Percentiles rank a stretch among this genome's conserved stretches.
These are phyloP conservation scores for Gnomoniopsis sp. DNA, from an alignment of 2,329 filamentous ascomycete species.

Conservation along the genomic window DNA sequence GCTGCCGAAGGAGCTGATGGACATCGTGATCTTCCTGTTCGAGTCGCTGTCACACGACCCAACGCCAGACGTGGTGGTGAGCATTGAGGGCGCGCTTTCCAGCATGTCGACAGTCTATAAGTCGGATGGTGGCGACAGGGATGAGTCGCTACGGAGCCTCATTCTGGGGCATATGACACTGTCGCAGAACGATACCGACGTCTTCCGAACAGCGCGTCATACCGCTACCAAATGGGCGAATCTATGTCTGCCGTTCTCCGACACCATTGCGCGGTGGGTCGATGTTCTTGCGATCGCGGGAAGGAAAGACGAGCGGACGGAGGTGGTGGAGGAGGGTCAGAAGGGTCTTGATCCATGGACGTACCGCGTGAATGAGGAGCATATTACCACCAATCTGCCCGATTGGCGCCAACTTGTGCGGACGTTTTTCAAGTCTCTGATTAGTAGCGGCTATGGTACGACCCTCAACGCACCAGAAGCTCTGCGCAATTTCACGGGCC, in stretches of 20 bases:
- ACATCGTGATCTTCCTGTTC: constrained; percentile 73
- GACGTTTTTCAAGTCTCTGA: constrained; percentile 44
- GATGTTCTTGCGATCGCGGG: constrained; percentile 77
- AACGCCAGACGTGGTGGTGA: constrained; percentile 72
- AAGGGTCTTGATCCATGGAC: constrained; percentile 76
- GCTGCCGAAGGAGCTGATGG: constrained; percentile 31
- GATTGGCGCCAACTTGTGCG: constrained; percentile 50
- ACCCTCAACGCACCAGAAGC: constrained; percentile 38
- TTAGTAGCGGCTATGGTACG: constrained; percentile 23
- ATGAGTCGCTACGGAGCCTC: constrained; percentile 44
- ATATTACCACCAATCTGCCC: constrained; percentile 37
- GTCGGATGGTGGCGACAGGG: constrained; percentile 23
- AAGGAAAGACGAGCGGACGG: constrained; percentile 65
- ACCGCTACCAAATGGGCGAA: constrained; percentile 88
- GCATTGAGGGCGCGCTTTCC: constrained; percentile 85
- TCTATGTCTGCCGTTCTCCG: constrained; percentile 75
- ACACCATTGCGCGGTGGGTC: constrained; percentile 81
- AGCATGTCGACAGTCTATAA: constrained; percentile 57
- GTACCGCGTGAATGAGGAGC: constrained; percentile 42
- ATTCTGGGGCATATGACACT: constrained; percentile 67
- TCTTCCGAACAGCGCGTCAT: constrained; percentile 73
- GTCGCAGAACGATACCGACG: constrained; percentile 38
- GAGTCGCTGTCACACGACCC: constrained; percentile 77
- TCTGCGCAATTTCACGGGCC: constrained; percentile 46
- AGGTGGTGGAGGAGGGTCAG: constrained; percentile 84